Evolutionary conservation across 306 rosid genomes (phyloP).

Genomic region (Rosa rugosa): DNA sequence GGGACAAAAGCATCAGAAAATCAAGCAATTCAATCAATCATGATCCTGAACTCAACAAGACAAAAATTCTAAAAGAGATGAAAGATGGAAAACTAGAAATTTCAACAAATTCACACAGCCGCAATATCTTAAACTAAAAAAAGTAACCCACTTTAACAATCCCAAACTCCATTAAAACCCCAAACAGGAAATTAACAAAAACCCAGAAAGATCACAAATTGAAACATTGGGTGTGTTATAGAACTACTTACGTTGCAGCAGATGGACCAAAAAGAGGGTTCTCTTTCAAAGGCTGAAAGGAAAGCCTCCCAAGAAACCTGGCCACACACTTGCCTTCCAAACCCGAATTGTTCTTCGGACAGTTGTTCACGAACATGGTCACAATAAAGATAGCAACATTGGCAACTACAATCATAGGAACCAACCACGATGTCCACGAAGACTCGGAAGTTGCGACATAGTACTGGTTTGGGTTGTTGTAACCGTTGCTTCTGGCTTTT

Average conservation of each 20-base stretch:
- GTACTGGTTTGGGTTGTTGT: constrained; percentile 21
- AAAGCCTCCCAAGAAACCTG: constrained; percentile 41
- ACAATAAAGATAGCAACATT: constrained; percentile 40
- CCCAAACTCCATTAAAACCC: no score
- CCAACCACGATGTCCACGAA: constrained; percentile 52
- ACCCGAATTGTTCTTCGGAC: constrained; percentile 36
- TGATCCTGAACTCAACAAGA: not conserved
- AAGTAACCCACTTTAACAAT: no score
- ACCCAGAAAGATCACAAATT: not conserved
- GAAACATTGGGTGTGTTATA: not conserved
- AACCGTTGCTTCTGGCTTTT: constrained; percentile 20
- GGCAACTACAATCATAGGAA: constrained; percentile 51
- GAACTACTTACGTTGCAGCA: constrained; percentile 34
- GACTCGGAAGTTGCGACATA: constrained; percentile 36
- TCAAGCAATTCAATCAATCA: not conserved
- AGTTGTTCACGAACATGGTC: constrained; percentile 42
- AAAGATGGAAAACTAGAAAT: not conserved
- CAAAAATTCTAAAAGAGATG: not conserved
- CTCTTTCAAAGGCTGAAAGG: constrained; percentile 48
- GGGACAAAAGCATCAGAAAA: not conserved
- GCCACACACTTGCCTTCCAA: constrained; percentile 35
- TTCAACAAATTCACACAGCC: not conserved
- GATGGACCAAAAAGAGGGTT: constrained; percentile 59
- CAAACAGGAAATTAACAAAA: no score
- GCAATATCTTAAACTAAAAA: not conserved